Evolutionary conservation across 2,329 filamentous ascomycete species (phyloP).

Genomic region (Didymosphaeria variabile): DNA sequence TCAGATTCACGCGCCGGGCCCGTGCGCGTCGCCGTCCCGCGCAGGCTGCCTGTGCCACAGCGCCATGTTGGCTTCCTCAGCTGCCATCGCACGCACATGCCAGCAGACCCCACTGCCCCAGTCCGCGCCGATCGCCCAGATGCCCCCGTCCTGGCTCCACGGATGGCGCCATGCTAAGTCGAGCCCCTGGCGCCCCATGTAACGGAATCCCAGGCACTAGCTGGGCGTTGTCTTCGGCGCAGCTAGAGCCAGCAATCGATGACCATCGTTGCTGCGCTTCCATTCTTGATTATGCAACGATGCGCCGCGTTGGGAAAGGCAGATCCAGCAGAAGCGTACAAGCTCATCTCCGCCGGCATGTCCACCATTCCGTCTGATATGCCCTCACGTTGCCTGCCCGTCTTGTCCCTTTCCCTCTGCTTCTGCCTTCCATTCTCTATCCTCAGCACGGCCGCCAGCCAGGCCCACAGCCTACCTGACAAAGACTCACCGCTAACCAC

Average conservation of each 20-base stretch:
- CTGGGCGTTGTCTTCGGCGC: slow-evolving; percentile 35
- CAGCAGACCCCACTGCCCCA: slow-evolving; percentile 37
- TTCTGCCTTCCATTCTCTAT: slow-evolving; percentile 17
- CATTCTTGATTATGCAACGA: slow-evolving; percentile 46
- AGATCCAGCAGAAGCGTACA: slow-evolving; percentile 33
- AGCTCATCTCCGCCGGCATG: slow-evolving; percentile 32
- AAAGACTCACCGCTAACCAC: slow-evolving; percentile 19
- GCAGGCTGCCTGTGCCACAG: slow-evolving; percentile 19
- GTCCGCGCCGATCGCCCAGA: slow-evolving; percentile 13
- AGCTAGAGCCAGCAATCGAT: slow-evolving; percentile 44
- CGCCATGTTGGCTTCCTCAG: slow-evolving; percentile 9
- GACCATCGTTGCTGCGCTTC: slow-evolving; percentile 45
- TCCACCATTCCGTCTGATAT: slow-evolving; percentile 10
- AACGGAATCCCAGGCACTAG: slow-evolving; percentile 40
- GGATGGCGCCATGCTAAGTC: slow-evolving; percentile 20
- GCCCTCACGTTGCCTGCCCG: slow-evolving; percentile 6
- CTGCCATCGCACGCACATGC: slow-evolving; percentile 19
- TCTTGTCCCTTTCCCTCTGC: not conserved
- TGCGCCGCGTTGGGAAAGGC: slow-evolving; percentile 39
- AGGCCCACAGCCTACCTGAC: slow-evolving; percentile 36
- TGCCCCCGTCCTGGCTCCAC: slow-evolving; percentile 14
- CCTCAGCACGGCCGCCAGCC: slow-evolving; percentile 34
- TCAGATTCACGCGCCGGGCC: slow-evolving; percentile 6
- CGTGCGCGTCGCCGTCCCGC: slow-evolving; percentile 12
- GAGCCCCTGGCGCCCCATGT: slow-evolving; percentile 49